Conservation (phyloP, 441 rosid genomes). For the Gossypium laxum region DNA sequence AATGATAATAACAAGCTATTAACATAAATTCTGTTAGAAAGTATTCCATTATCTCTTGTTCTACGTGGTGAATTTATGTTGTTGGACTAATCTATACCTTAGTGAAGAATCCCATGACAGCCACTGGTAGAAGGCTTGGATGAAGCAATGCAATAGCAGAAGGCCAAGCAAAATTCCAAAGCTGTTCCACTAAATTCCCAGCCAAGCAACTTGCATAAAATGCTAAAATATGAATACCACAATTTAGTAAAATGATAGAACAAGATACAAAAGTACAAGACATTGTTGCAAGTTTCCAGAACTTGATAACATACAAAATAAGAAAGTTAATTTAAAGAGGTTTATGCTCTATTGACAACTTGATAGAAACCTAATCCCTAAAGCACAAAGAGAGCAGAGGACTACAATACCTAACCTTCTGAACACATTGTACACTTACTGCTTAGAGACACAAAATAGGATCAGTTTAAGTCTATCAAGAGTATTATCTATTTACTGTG, state of each 20-base stretch:
- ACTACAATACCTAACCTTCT: slow-evolving; percentile 4
- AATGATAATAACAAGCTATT: slow-evolving; percentile 52
- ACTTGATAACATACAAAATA: too few relatives aligned
- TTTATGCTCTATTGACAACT: not conserved
- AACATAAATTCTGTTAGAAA: slow-evolving; percentile 10
- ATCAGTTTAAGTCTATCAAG: not conserved
- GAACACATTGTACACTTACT: not conserved
- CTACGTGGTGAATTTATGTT: slow-evolving; percentile 3
- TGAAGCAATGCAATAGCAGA: slow-evolving; percentile 84
- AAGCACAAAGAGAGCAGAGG: not conserved
- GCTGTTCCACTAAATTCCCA: slow-evolving; percentile 78
- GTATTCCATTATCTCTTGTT: not conserved
- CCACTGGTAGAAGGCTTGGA: slow-evolving; percentile 91
- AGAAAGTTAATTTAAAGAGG: too few relatives aligned
- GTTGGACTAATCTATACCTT: slow-evolving; percentile 34
- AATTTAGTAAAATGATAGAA: not conserved
- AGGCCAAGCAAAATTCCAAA: slow-evolving; percentile 94
- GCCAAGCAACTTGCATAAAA: slow-evolving; percentile 62
- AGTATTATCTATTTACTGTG: not conserved
- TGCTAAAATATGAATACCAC: slow-evolving; percentile 36
- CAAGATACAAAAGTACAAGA: not conserved
- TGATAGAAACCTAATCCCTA: not conserved
- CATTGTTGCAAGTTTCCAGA: too few relatives aligned
- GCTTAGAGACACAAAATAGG: not conserved
- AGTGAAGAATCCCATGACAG: slow-evolving; percentile 67